Conservation (phyloP, 441 rosid species). For the Corymbia calophylla region DNA sequence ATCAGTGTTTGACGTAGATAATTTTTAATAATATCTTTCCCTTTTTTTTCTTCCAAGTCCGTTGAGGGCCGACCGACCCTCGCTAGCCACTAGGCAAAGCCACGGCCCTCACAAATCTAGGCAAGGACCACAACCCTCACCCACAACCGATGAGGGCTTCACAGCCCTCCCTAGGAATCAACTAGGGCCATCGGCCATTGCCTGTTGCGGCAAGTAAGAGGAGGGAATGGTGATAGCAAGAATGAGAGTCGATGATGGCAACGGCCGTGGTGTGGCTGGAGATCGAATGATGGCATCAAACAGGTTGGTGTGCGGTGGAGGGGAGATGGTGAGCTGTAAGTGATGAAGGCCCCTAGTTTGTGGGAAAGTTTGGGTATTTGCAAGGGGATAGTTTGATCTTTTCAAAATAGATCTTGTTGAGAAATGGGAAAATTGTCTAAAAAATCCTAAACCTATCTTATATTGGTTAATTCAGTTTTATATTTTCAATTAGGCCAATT, state of each 20-base stretch:
- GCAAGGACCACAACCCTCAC: no score
- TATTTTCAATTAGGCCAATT: fast-evolving
- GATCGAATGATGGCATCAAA: neutral
- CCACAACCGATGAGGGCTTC: neutral
- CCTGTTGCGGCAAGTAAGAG: neutral
- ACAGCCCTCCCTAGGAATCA: neutral
- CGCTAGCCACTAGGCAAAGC: no score
- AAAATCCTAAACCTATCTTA: neutral
- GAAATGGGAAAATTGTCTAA: neutral
- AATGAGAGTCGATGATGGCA: neutral
- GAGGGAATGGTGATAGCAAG: neutral
- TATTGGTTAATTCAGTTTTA: neutral
- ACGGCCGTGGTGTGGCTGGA: neutral
- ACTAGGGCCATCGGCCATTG: neutral
- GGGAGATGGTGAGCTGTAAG: neutral
- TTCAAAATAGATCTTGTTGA: neutral
- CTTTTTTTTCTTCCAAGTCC: neutral
- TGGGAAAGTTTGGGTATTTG: neutral
- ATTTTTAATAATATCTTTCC: no score
- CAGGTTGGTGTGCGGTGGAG: neutral
- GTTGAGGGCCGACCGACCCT: neutral
- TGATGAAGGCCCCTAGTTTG: neutral
- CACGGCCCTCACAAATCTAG: no score
- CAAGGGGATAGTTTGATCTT: neutral
- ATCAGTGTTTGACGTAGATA: no score